Evolutionary conservation across 306 rosid genomes (phyloP).

Genomic region (Quercus cerris): DNA sequence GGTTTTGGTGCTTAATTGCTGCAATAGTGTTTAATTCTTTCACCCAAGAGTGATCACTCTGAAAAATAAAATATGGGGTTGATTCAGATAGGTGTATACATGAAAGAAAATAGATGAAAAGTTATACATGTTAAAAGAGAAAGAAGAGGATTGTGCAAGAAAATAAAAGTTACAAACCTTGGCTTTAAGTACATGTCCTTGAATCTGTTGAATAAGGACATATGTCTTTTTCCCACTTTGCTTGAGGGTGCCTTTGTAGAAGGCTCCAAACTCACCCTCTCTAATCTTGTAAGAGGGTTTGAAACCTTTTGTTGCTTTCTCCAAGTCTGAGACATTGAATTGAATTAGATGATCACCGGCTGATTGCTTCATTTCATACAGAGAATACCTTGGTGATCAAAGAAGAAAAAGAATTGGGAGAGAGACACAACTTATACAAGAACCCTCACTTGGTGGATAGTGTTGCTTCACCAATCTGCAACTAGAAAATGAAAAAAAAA

Average conservation of each 20-base stretch:
- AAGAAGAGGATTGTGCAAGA: too few species aligned
- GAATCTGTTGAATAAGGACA: not conserved
- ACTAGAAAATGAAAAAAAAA: not conserved
- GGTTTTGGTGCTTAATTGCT: not conserved
- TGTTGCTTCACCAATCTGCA: too few species aligned
- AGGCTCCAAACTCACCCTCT: not conserved
- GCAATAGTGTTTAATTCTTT: not conserved
- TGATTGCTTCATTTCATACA: not conserved
- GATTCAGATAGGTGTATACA: not conserved
- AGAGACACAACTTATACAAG: too few species aligned
- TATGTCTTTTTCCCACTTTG: not conserved
- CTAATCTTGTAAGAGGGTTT: not conserved
- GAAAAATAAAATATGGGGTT: not conserved
- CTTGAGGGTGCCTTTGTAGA: not conserved
- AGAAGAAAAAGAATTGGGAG: too few species aligned
- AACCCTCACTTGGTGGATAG: too few species aligned
- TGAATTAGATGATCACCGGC: not conserved
- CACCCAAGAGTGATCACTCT: not conserved
- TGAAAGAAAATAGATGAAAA: too few species aligned
- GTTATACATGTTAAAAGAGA: too few species aligned
- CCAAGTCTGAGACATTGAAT: not conserved
- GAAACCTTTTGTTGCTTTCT: not conserved
- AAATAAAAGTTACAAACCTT: not conserved
- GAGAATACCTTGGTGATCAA: too few species aligned
- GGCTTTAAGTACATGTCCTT: not conserved